A percentile compares a stretch with the other conserved stretches of the same genome.
Conservation (phyloP, 1,139 yeast genomes). For the Yamadazyma diddensiae region DNA sequence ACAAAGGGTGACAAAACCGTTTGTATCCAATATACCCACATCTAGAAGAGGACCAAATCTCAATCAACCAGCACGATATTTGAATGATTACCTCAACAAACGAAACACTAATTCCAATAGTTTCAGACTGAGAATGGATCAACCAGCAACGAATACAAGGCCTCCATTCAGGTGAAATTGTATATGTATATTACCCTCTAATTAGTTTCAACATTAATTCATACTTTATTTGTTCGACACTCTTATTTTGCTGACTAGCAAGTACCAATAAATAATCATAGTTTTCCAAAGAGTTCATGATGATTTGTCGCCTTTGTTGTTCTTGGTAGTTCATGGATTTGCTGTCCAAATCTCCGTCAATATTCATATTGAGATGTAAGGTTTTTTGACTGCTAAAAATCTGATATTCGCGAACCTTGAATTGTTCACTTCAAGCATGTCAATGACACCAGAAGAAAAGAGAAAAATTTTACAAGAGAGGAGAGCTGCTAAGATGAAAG, state of each 20-base stretch:
- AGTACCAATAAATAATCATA: slow-evolving; percentile 41
- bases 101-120: too few relatives aligned
- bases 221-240: slow-evolving; percentile 42
- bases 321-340: slow-evolving; percentile 30
- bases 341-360: not conserved
- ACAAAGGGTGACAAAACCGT: too few relatives aligned
- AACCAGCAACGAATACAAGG: slow-evolving; percentile 11
- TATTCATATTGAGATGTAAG: too few relatives aligned
- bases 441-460: slow-evolving; percentile 59
- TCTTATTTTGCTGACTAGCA: slow-evolving; percentile 43
- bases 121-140: too few relatives aligned
- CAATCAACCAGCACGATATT: too few relatives aligned
- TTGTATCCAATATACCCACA: too few relatives aligned
- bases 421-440: slow-evolving; percentile 1
- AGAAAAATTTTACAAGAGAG: slow-evolving; percentile 62
- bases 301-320: slow-evolving; percentile 36
- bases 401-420: too few relatives aligned
- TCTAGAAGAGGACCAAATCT: too few relatives aligned
- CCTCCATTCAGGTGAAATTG: slow-evolving; percentile 22
- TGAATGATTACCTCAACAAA: too few relatives aligned
- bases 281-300: slow-evolving; percentile 42
- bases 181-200: slow-evolving; percentile 3
- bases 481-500: slow-evolving; percentile 64
- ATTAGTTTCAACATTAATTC: slow-evolving; percentile 30
- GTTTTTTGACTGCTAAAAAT: too few relatives aligned